phyloP scores from a whole-genome alignment of 306 rosid genomes.

The Medicago ruthenica region DNA sequence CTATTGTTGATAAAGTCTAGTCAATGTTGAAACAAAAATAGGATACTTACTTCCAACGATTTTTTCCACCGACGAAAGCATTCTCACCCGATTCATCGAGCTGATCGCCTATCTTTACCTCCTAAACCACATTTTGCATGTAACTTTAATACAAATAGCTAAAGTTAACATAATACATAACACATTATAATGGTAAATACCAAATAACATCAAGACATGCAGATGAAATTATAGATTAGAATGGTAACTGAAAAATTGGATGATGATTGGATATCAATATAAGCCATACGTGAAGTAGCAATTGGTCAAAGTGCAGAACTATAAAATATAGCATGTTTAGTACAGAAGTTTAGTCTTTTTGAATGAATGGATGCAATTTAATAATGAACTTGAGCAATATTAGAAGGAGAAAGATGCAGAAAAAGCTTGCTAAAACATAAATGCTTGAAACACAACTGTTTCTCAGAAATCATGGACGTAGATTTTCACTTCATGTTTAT shows the following conservation, averaged over 20 bases:
- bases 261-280: not conserved
- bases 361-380: not conserved
- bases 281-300: not conserved
- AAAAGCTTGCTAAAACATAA: not conserved
- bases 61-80: conserved; percentile 90
- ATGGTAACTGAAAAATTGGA: not conserved
- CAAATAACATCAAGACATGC: conserved; percentile 24
- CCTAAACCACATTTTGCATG: conserved; percentile 55
- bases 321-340: not conserved
- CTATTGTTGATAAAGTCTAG: conserved; percentile 18
- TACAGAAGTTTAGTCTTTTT: not conserved
- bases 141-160: conserved; percentile 10
- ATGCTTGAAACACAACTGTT: not conserved
- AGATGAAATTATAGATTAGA: conserved; percentile 1
- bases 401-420: not conserved
- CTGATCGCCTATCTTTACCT: conserved; percentile 86
- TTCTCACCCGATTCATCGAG: conserved; percentile 92
- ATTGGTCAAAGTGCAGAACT: not conserved
- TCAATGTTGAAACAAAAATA: not conserved
- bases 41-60: conserved; percentile 90
- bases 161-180: conserved; percentile 17
- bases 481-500: not conserved
- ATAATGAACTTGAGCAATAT: not conserved
- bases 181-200: not conserved
- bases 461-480: not conserved